Conservation (phyloP, 2,329 filamentous ascomycete genomes). For the Fusarium scirpi region DNA sequence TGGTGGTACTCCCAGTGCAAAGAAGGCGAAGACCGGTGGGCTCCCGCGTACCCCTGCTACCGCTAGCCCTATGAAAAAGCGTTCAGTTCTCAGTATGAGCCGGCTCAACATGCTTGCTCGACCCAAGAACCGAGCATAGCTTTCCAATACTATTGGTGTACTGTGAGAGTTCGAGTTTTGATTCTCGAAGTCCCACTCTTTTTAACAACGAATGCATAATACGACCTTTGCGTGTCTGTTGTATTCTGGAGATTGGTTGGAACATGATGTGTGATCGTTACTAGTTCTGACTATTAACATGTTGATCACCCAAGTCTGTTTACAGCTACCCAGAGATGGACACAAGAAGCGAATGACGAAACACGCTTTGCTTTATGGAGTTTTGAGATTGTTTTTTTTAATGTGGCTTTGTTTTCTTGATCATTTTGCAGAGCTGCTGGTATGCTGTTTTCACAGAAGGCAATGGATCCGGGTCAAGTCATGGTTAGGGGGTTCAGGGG, state of each 20-base stretch:
- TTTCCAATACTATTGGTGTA: conserved; percentile 2
- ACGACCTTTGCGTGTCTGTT: conserved; percentile 28
- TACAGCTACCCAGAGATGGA: conserved; percentile 1
- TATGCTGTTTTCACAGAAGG: conserved; percentile 24
- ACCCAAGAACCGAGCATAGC: conserved; percentile 68
- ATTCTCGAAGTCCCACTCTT: not conserved
- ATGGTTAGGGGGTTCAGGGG: conserved; percentile 35
- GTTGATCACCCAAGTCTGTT: conserved; percentile 7
- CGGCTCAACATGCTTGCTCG: conserved; percentile 71
- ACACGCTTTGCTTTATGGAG: conserved; percentile 44
- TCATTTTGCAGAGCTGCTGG: conserved; percentile 27
- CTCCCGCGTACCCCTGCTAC: conserved; percentile 45
- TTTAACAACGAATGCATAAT: conserved; percentile 39
- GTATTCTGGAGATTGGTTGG: conserved; percentile 5
- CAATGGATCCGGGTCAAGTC: conserved; percentile 37
- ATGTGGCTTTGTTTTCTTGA: conserved; percentile 33
- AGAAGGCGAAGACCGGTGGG: conserved; percentile 50
- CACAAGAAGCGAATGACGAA: conserved; percentile 37
- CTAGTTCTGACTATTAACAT: conserved; percentile 8
- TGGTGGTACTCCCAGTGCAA: conserved; percentile 52
- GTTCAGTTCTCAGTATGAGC: conserved; percentile 65
- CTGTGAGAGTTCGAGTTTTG: not conserved
- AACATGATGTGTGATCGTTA: not conserved
- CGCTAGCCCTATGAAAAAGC: conserved; percentile 65
- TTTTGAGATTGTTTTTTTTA: conserved; percentile 47